Percentiles rank a stretch among this genome's conserved stretches.
Evolutionary conservation across 768 basidiomycete species (phyloP).

Genomic region (Leccinum subgranulosum): DNA sequence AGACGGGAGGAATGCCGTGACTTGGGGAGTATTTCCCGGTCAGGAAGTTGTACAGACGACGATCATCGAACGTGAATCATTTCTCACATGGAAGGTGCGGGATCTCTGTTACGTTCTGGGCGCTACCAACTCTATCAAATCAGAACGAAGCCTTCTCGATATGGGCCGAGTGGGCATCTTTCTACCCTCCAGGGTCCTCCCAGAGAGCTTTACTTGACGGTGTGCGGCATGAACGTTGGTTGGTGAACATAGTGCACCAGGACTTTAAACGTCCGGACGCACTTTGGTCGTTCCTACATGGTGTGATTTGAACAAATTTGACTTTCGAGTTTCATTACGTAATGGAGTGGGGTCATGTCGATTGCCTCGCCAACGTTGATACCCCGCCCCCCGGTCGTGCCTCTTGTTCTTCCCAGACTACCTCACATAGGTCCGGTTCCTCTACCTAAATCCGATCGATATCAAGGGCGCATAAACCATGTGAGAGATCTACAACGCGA

Average conservation of each 20-base stretch:
- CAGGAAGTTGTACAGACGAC: conserved; percentile 96
- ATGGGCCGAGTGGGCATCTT: conserved; percentile 92
- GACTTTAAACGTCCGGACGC: conserved; percentile 79
- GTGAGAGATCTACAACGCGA: conserved; percentile 69
- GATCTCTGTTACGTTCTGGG: not conserved
- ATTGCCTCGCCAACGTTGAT: conserved; percentile 71
- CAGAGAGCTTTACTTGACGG: conserved; percentile 71
- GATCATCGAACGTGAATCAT: conserved; percentile 93
- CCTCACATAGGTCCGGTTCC: conserved; percentile 68
- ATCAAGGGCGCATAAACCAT: conserved; percentile 56
- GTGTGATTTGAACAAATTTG: not conserved
- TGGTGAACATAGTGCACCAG: conserved; percentile 91
- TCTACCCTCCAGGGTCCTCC: conserved; percentile 72
- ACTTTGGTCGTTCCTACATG: conserved; percentile 81
- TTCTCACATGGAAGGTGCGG: conserved; percentile 92
- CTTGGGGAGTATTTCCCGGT: conserved; percentile 98
- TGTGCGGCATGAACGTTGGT: conserved; percentile 75
- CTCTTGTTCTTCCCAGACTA: conserved; percentile 60
- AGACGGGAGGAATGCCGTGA: conserved; percentile 87
- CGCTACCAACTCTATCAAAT: not conserved
- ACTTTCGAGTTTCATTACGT: not conserved
- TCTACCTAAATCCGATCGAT: conserved; percentile 44
- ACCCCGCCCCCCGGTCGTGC: conserved; percentile 60
- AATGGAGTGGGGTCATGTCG: conserved; percentile 37
- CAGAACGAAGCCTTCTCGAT: conserved; percentile 96